phyloP scores from a whole-genome alignment of 257 asterid species.

The Salvia hispanica region DNA sequence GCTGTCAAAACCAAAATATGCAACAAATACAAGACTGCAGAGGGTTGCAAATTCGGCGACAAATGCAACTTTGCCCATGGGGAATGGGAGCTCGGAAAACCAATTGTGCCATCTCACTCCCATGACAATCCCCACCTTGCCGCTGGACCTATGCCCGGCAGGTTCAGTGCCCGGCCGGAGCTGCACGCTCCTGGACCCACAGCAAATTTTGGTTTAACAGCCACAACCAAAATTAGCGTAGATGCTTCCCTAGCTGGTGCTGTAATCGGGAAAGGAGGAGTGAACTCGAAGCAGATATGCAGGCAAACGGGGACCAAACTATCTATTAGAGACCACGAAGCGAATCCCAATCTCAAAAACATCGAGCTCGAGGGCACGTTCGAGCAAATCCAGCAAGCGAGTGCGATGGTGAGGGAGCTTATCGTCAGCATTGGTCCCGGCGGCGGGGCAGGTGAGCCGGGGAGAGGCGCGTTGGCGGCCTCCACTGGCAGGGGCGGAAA shows the following conservation, averaged over 20 bases:
- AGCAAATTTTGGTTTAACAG: constrained; percentile 69
- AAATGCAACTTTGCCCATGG: constrained; percentile 94
- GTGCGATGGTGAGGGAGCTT: constrained; percentile 74
- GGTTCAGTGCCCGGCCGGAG: constrained; percentile 51
- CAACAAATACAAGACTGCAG: constrained; percentile 72
- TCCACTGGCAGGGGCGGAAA: constrained; percentile 51
- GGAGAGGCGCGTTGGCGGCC: constrained; percentile 10
- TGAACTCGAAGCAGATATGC: constrained; percentile 86
- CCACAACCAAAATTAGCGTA: constrained; percentile 83
- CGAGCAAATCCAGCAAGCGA: constrained; percentile 78
- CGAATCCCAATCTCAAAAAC: constrained; percentile 67
- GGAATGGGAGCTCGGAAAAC: constrained; percentile 84
- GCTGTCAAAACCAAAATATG: constrained; percentile 70
- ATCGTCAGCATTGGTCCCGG: constrained; percentile 53
- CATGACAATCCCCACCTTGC: constrained; percentile 57
- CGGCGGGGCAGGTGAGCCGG: constrained; percentile 44
- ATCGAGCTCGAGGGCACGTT: constrained; percentile 89
- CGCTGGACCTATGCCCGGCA: constrained; percentile 47
- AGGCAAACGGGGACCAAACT: constrained; percentile 80
- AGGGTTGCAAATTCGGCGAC: constrained; percentile 91
- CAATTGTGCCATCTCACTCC: constrained; percentile 47
- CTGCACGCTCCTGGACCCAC: constrained; percentile 56
- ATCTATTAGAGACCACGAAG: constrained; percentile 74
- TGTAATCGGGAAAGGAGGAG: constrained; percentile 92
- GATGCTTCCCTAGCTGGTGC: constrained; percentile 83